Percentiles rank a stretch among this genome's conserved stretches.
These are phyloP conservation scores for Hymenoscyphus linearis DNA, from an alignment of 2,329 filamentous ascomycete genomes.

Conservation along the genomic window DNA sequence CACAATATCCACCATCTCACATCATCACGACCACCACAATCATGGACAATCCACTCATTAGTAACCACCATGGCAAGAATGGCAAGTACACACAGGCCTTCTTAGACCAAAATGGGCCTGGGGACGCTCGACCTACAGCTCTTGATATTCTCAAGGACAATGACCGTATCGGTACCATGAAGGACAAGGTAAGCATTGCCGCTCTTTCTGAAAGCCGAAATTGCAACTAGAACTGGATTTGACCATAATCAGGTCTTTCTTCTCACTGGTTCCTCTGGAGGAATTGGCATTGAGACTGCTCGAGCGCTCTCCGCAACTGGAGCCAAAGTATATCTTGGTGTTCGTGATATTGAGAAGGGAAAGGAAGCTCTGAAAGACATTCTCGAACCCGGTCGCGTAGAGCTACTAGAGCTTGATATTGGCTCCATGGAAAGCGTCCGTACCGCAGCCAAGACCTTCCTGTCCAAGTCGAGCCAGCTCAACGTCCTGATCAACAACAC, in stretches of 20 bases:
- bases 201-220: too few relatives aligned
- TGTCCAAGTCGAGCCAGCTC: constrained; percentile 17
- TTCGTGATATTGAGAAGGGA: constrained; percentile 32
- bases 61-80: too few relatives aligned
- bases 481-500: constrained; percentile 31
- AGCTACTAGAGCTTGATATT: constrained; percentile 33
- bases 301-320: constrained; percentile 33
- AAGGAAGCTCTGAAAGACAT: constrained; percentile 34
- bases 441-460: constrained; percentile 19
- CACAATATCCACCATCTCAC: too few relatives aligned
- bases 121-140: constrained; percentile 19
- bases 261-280: constrained; percentile 36
- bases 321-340: constrained; percentile 33
- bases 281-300: constrained; percentile 36
- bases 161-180: too few relatives aligned
- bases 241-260: constrained; percentile 37
- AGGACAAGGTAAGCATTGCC: too few relatives aligned
- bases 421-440: constrained; percentile 32
- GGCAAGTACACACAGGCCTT: too few relatives aligned
- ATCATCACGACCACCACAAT: too few relatives aligned
- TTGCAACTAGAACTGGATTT: constrained; percentile 18
- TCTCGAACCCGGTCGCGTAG: constrained; percentile 31
- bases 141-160: constrained; percentile 33
- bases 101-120: constrained; percentile 2
- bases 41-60: too few relatives aligned